Base-by-base conservation (phyloP, 2,329 filamentous ascomycete genomes). In the Paecilomyces fulvus region DNA sequence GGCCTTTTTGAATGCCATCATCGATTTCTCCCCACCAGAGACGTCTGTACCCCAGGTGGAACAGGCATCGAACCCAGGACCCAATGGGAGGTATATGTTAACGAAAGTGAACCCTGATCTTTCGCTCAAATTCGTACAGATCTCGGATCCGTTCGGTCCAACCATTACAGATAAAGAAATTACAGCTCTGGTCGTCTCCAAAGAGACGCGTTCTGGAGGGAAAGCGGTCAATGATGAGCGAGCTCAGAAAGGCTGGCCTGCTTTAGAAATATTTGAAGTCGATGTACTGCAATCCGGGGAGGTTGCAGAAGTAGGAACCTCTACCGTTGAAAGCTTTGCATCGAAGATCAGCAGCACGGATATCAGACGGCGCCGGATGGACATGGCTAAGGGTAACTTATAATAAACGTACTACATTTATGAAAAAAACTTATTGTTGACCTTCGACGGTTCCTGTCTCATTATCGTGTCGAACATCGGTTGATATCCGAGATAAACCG, bases 341-440 rank as follows among this genome's bases (percentile, higher is more conserved):
- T 81, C 83, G 59, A 97, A 96, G 75, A 89, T 96, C 63, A 95
- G 91, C 77, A 96, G 92, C 73, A 95, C 92, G 0, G 88, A 88
- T 57, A 95, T 96, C 63, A 79, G 87, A 61, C 79, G 80, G 59
- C 78, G 78, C 28, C 70, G 67, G 57, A 73, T 71, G 70, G 67
- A 75, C 55, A 60, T 67, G 57, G 67, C 72, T 30, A 71, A 69
- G 60, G 66, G 58, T 61, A 63, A 58, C 61, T 57, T 61, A 33
- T 63, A 49, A n/a, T 12, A 10, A 20, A 3, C 20, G n/a, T 28
- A 43, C 17, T 43, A 1, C 33, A 56, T 57, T 33, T 56, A 55
- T 51, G 51, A 56, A 49, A 30, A 20, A 50, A 31, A n/a, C 48
- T 43, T 67, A 28, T 7, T 7, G 25, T 28, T 28, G 1, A 3